A percentile compares a stretch with the other conserved stretches of the same genome.
Conservation (phyloP, 352 stramenopile genomes). For the Plasmopara halstedii region DNA sequence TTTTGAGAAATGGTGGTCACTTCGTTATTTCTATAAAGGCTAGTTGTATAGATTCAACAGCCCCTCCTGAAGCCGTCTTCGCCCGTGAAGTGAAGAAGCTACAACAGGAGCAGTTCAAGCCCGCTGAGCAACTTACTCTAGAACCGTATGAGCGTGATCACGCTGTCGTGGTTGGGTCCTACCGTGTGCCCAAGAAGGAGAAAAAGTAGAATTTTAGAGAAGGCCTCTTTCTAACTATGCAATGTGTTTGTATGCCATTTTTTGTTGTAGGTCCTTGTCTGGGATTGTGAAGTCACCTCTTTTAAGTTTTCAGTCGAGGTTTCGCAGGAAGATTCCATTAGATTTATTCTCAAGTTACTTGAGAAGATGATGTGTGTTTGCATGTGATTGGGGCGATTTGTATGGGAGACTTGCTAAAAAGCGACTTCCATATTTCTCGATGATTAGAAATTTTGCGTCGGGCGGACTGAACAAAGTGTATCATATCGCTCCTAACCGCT, state of each 20-base stretch:
- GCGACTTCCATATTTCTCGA: constrained; percentile 43
- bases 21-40: constrained; percentile 99
- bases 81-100: constrained; percentile 96
- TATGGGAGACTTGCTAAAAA: constrained; percentile 12
- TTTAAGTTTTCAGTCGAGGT: not conserved
- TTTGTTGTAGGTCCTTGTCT: constrained; percentile 28
- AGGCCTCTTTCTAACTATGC: constrained; percentile 29
- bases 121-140: constrained; percentile 97
- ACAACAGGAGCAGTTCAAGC: constrained; percentile 98
- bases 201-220: constrained; percentile 51
- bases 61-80: constrained; percentile 97
- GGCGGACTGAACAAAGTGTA: constrained; percentile 76
- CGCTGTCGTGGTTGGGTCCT: constrained; percentile 96
- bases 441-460: constrained; percentile 82
- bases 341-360: not conserved
- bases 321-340: constrained; percentile 4
- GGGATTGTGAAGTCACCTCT: constrained; percentile 14
- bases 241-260: constrained; percentile 30
- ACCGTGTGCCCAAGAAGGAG: constrained; percentile 93
- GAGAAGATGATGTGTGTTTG: constrained; percentile 11
- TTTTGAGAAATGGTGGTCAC: constrained; percentile 99
- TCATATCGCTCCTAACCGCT: constrained; percentile 38
- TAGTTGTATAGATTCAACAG: constrained; percentile 98
- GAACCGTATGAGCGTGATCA: constrained; percentile 99
- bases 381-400: constrained; percentile 22